A percentile compares a stretch with the other conserved stretches of the same genome.
These are phyloP conservation scores for Penicillium palitans DNA, from an alignment of 2,329 filamentous ascomycete genomes.

Conservation along the genomic window DNA sequence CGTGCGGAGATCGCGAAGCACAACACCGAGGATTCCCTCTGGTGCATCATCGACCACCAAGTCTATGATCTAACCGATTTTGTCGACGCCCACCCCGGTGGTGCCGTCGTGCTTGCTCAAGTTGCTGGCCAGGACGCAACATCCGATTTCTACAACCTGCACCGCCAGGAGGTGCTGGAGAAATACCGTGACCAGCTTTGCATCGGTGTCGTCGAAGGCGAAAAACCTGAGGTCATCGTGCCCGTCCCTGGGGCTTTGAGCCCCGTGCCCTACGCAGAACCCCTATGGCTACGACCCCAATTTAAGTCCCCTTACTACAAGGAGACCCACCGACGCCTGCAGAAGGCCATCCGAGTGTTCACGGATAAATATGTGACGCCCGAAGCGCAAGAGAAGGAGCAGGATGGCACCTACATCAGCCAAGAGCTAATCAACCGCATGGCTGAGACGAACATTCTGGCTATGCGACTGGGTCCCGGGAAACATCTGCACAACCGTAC, in stretches of 20 bases:
- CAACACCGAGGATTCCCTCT: constrained; percentile 72
- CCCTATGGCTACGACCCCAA: constrained; percentile 73
- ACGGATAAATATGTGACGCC: constrained; percentile 69
- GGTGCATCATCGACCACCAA: constrained; percentile 82
- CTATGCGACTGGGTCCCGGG: constrained; percentile 80
- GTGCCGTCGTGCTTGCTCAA: constrained; percentile 75
- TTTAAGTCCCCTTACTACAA: constrained; percentile 81
- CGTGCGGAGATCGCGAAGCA: constrained; percentile 69
- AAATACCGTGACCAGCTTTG: constrained; percentile 72
- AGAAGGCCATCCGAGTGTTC: constrained; percentile 70
- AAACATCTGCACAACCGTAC: constrained; percentile 73
- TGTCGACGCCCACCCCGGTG: constrained; percentile 80
- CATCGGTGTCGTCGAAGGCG: constrained; percentile 72
- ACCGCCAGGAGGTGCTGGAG: constrained; percentile 82
- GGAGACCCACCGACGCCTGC: constrained; percentile 68
- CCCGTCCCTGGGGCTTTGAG: constrained; percentile 70
- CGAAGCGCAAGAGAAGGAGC: constrained; percentile 75
- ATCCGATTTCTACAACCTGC: constrained; percentile 83
- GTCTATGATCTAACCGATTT: constrained; percentile 88
- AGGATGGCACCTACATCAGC: constrained; percentile 68
- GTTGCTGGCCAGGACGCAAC: constrained; percentile 82
- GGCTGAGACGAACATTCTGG: constrained; percentile 71
- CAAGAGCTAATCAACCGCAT: constrained; percentile 74
- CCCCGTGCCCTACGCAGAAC: constrained; percentile 79
- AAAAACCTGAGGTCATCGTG: constrained; percentile 72